Base-by-base conservation (phyloP, 2,329 filamentous ascomycete genomes). In the Cercospora sp. region DNA sequence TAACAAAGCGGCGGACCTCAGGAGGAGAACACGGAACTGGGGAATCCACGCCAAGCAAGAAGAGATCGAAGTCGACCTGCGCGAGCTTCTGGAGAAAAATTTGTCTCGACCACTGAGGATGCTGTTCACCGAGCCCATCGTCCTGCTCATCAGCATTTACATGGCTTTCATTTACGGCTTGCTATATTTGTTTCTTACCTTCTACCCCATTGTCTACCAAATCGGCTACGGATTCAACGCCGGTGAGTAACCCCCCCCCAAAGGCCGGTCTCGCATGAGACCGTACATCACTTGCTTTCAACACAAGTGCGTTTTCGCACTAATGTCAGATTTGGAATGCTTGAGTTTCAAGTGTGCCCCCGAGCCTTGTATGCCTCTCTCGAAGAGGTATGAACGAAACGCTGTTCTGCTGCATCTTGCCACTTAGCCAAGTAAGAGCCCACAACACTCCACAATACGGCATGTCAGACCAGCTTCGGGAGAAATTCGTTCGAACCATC, bases 161-260 rank as follows among this genome's bases (percentile, higher is more conserved):
- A 76, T 76, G 70, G 71, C 72, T 2, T 78, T 77, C 67, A 70
- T 78, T 80, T 78, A 77, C 63, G 75, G 77, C 5, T 83, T 95
- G 0, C 86, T 96, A 1, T 96, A 95, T 76, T 88, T 94, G 28
- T 95, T 95, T 82, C 84, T 97, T 63, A 94, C 92, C 0, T 91
- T 92, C 1, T 96, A 96, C 74, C 90, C 91, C 0, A 86, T 95
- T 55, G 90, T 96, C 59, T 96, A 95, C 80, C 83, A 90, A 69
- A 77, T 80, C 1, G 84, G 93, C 4, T 90, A 96, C 78, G 85
- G 86, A 72, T 90, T 94, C 82, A 87, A 81, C 36, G 75, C 84
- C 1, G 93, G 93, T 66, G 80, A 91, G 30, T 31, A 31, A 31
- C 10, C 30, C 30, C 30, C 30, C 30, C 30, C 2, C 30, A 31